phyloP scores from a whole-genome alignment of 75 land plant genomes.

The Cunninghamia lanceolata region DNA sequence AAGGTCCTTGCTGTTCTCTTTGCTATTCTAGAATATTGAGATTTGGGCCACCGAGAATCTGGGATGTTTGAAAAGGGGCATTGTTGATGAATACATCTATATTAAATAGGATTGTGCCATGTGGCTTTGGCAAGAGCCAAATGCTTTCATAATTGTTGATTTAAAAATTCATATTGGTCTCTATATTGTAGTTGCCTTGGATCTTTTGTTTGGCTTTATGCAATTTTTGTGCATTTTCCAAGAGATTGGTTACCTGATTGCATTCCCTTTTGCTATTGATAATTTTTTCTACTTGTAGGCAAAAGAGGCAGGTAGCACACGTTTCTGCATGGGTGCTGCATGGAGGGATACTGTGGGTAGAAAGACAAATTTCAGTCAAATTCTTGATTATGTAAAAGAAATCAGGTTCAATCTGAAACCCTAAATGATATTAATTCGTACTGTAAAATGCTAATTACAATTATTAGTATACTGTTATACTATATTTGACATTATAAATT shows the following conservation, averaged over 20 bases:
- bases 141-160: neutral
- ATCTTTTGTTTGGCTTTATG: neutral
- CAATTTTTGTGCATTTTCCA: neutral
- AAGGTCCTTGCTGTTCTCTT: neutral
- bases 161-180: neutral
- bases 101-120: neutral
- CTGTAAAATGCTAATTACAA: neutral
- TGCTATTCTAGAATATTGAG: neutral
- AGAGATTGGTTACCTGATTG: neutral
- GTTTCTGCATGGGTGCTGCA: conserved; percentile 99
- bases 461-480: neutral
- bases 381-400: conserved; percentile 92
- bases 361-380: conserved; percentile 95
- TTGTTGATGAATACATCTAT: neutral
- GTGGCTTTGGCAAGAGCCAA: neutral
- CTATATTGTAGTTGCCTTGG: neutral
- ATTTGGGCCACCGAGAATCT: neutral
- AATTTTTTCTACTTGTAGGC: conserved; percentile 49
- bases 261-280: conserved; percentile 6
- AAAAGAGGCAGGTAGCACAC: conserved; percentile 96
- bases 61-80: neutral
- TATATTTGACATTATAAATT: neutral
- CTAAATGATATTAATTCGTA: neutral
- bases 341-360: conserved; percentile 97
- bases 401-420: conserved; percentile 59